phyloP scores from a whole-genome alignment of 306 rosid genomes.

The Malus asiatica region DNA sequence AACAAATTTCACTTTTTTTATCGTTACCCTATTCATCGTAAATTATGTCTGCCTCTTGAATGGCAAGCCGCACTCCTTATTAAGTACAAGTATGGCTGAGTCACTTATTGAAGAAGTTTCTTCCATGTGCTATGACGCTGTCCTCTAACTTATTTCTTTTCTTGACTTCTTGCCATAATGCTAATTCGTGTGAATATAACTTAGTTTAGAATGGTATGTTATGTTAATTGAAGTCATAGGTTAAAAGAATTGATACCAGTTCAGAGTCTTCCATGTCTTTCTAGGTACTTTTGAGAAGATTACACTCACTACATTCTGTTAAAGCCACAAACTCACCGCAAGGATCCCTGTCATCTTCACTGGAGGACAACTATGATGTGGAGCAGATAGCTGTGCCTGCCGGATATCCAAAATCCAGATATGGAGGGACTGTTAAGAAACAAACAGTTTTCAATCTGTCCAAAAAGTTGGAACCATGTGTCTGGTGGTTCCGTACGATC shows the following conservation, averaged over 20 bases:
- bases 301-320: constrained; percentile 44
- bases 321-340: constrained; percentile 39
- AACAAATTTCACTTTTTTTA: background rate
- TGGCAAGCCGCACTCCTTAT: too few relatives aligned
- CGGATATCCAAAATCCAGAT: constrained; percentile 17
- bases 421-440: constrained; percentile 20
- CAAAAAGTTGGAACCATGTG: constrained; percentile 45
- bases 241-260: background rate
- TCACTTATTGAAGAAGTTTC: too few relatives aligned
- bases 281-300: constrained; percentile 60
- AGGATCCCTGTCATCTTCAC: constrained; percentile 21
- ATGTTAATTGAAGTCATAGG: background rate
- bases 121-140: background rate
- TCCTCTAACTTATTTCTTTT: background rate
- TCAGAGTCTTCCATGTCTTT: background rate
- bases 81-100: too few relatives aligned
- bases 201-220: background rate
- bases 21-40: background rate
- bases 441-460: constrained; percentile 38
- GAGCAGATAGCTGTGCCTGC: constrained; percentile 20
- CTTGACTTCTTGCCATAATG: background rate
- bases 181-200: background rate
- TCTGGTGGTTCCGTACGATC: constrained; percentile 60
- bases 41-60: too few relatives aligned
- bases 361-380: constrained; percentile 17